A percentile compares a stretch with the other conserved stretches of the same genome.
phyloP scores from a whole-genome alignment of 441 rosid species.

The Jatropha podagrica region DNA sequence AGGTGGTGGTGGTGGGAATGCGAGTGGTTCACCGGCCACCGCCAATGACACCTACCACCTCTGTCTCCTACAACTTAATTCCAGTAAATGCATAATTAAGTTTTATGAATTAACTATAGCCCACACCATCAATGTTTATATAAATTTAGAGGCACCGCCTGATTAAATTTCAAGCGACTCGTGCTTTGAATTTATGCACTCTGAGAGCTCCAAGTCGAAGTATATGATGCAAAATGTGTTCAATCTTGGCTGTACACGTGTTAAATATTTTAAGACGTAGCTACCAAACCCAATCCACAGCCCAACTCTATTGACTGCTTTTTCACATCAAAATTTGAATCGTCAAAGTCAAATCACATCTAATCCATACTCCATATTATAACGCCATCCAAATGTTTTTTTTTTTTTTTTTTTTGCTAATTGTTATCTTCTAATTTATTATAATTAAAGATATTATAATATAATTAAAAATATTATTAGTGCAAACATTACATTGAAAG shows the following conservation, averaged over 20 bases:
- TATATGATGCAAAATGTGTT: neutral
- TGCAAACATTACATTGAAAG: no score
- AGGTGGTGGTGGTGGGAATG: constrained; percentile 8
- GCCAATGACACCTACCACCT: constrained; percentile 9
- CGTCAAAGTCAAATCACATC: constrained; percentile 17
- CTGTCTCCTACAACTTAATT: constrained; percentile 7
- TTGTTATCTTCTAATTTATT: no score
- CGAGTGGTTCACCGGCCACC: constrained; percentile 31
- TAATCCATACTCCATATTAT: neutral
- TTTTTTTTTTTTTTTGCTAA: no score
- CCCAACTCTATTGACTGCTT: constrained; percentile 8
- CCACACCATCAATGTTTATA: neutral
- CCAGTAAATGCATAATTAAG: constrained; percentile 16
- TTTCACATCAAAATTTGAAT: neutral
- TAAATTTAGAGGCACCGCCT: constrained; percentile 31
- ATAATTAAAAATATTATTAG: no score
- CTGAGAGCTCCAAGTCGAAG: neutral
- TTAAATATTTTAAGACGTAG: neutral
- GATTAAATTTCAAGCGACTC: neutral
- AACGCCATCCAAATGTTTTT: neutral
- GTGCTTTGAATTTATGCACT: neutral
- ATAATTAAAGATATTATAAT: no score
- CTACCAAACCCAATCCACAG: neutral
- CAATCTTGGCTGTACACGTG: neutral
- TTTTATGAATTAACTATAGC: neutral